Conservation (phyloP, 805 yeast genomes). For the Wickerhamomyces kurtzmanii region DNA sequence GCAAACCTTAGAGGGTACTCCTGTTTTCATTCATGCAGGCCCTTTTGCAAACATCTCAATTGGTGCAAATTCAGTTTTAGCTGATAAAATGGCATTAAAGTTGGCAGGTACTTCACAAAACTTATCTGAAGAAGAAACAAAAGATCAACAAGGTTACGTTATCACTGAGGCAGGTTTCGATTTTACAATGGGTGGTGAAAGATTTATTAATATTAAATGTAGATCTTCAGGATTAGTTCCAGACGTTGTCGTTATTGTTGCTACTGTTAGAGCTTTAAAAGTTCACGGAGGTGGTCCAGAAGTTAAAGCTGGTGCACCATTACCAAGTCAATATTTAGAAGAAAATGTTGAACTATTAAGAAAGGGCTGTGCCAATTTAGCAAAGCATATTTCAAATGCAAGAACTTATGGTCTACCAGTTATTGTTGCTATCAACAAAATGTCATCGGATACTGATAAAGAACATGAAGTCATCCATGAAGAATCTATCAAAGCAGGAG, state of each 20-base stretch:
- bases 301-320: slow-evolving; percentile 85
- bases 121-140: slow-evolving; percentile 4
- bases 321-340: slow-evolving; percentile 71
- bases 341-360: slow-evolving; percentile 75
- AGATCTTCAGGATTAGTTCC: slow-evolving; percentile 84
- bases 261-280: slow-evolving; percentile 94
- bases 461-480: slow-evolving; percentile 75
- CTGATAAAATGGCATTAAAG: slow-evolving; percentile 88
- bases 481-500: slow-evolving; percentile 87
- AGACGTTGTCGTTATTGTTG: slow-evolving; percentile 87
- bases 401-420: slow-evolving; percentile 83
- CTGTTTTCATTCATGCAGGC: slow-evolving; percentile 96
- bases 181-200: slow-evolving; percentile 98
- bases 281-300: slow-evolving; percentile 97
- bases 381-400: slow-evolving; percentile 84
- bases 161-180: slow-evolving; percentile 98
- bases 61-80: slow-evolving; percentile 92
- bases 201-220: slow-evolving; percentile 93
- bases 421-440: slow-evolving; percentile 87
- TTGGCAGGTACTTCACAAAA: slow-evolving; percentile 61
- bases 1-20: slow-evolving; percentile 98
- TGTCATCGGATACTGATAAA: slow-evolving; percentile 70
- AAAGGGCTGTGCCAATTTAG: slow-evolving; percentile 78
- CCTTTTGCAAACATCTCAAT: slow-evolving; percentile 97
- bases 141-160: slow-evolving; percentile 63